Evolutionary conservation across 2,329 filamentous ascomycete species (phyloP).

Genomic region (Setomelanomma holmii): DNA sequence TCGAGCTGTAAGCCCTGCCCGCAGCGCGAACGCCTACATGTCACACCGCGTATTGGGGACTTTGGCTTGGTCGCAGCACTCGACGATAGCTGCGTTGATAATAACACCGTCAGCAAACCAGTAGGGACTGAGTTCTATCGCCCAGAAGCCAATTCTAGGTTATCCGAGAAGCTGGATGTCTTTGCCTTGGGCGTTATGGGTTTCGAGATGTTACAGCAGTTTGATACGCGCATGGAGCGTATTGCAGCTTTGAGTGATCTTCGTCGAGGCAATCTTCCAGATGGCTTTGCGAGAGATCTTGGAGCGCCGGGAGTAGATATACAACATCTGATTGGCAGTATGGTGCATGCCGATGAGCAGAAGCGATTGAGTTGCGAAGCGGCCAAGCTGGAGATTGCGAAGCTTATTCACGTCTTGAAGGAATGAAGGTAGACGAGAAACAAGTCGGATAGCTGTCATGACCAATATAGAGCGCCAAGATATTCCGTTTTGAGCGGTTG

Average conservation of each 20-base stretch:
- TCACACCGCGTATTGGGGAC: conserved; percentile 70
- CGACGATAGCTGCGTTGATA: conserved; percentile 42
- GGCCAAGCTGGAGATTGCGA: conserved; percentile 31
- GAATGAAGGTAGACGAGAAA: background rate
- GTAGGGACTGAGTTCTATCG: conserved; percentile 70
- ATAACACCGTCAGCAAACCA: conserved; percentile 44
- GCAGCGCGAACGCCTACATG: conserved; percentile 46
- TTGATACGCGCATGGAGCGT: conserved; percentile 53
- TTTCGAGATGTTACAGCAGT: conserved; percentile 66
- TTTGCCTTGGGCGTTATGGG: conserved; percentile 68
- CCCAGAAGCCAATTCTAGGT: conserved; percentile 48
- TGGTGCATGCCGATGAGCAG: conserved; percentile 42
- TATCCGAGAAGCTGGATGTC: conserved; percentile 64
- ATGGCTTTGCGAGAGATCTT: conserved; percentile 29
- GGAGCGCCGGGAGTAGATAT: conserved; percentile 30
- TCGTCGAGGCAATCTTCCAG: conserved; percentile 40
- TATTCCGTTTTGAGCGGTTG: too few relatives aligned
- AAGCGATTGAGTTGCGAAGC: conserved; percentile 38
- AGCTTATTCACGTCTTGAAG: conserved; percentile 25
- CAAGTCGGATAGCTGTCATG: too few relatives aligned
- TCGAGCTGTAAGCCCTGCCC: conserved; percentile 57
- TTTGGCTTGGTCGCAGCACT: conserved; percentile 70
- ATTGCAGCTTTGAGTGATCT: conserved; percentile 44
- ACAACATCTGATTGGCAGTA: conserved; percentile 35
- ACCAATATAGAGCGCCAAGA: too few relatives aligned